Conservation (phyloP, 306 rosid genomes). For the Quercus mongolica region DNA sequence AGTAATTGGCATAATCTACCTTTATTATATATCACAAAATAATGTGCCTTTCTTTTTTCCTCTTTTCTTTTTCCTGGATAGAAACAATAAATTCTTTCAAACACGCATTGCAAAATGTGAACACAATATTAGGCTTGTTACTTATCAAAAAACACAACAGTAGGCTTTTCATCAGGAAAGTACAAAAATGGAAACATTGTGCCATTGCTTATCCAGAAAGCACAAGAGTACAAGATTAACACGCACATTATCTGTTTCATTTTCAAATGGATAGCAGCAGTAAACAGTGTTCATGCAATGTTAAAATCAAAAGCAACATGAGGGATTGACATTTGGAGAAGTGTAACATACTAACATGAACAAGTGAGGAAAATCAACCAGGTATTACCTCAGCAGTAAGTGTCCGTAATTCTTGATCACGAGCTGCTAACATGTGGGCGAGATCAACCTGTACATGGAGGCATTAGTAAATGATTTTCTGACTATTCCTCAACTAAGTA, state of each 20-base stretch:
- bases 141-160: neutral
- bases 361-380: constrained; percentile 3
- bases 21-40: neutral
- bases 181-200: too few relatives aligned
- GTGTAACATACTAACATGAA: neutral
- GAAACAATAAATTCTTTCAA: neutral
- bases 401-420: constrained; percentile 96
- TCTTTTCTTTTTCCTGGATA: neutral
- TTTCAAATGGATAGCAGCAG: neutral
- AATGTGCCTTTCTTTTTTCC: neutral
- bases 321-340: neutral
- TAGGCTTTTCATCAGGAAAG: too few relatives aligned
- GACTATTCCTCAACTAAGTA: neutral
- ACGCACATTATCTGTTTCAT: neutral
- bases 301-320: neutral
- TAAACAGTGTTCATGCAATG: neutral
- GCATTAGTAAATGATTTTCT: neutral
- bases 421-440: constrained; percentile 92
- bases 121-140: neutral
- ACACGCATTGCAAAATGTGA: neutral
- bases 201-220: too few relatives aligned
- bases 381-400: constrained; percentile 87
- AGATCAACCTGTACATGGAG: constrained; percentile 85
- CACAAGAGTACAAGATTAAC: neutral
- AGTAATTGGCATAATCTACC: neutral